Evolutionary conservation across 164 flowering plant genomes (phyloP), one percentile per base, ranked within the genome.

Genomic region (Vitis amurensis): DNA sequence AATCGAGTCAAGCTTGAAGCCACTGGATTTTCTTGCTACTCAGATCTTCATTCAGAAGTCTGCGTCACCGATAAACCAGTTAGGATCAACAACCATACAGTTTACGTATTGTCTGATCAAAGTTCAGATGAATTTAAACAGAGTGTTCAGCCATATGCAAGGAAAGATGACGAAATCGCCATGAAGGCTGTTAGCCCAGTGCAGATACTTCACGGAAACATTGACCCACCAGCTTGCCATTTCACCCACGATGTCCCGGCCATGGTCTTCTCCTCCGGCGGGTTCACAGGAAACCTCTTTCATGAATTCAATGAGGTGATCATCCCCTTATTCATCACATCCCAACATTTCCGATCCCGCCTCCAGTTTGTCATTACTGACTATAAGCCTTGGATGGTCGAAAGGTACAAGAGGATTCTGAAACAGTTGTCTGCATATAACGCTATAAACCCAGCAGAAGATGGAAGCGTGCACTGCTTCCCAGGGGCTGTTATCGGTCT

Each of bases 241-340:
- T 55, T 73, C 64, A 61, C 16, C 6, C 87, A 85, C 67, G 44
- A 75, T 31, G 78, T 78, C 55, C 82, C 91, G 0, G 89, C 85
- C 6, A 70, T 84, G n/a, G 31, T 87, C 4, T 87, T 85, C 73
- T 80, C 88, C 27, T 53, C 81, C 1, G 81, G 81, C 0, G 85
- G 87, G 16, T 78, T 70, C 61, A 49, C 70, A 3, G 86, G 85
- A 2, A 87, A 85, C 66, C n/a, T 69, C 3, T 87, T 70, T 65
- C 89, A 87, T 60, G 89, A 83, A 31, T 74, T 85, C 67, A 77
- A 76, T 47, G 88, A 87, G 44, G 58, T 74, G 51, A 64, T 83
- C 17, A 74, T 85, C 59, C 90, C 90, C 4, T 70, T 87, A 50
- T 87, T 78, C 79, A 66, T 87, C 56, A 87, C 88, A 0, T 61